A percentile compares a stretch with the other conserved stretches of the same genome.
Conservation (phyloP, 1,284 basidiomycete genomes). For the Rhodotorula mucilaginosa region DNA sequence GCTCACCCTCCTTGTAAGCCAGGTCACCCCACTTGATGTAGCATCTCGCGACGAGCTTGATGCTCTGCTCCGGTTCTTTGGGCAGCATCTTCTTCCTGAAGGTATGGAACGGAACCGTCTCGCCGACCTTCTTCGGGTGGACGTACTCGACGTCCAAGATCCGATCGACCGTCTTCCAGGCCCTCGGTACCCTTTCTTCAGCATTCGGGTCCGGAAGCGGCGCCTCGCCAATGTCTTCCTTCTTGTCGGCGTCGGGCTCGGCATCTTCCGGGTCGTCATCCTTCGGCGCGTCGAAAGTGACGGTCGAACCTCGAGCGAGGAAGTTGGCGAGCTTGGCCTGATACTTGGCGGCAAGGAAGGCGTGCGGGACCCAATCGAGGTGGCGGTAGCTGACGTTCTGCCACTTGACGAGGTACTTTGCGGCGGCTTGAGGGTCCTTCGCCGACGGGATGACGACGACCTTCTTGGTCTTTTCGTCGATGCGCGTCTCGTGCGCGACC, state of each 20-base stretch:
- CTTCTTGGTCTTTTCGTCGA: conserved; percentile 54
- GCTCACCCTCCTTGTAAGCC: conserved; percentile 32
- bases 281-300: conserved; percentile 47
- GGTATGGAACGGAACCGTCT: neutral
- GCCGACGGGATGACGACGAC: conserved; percentile 56
- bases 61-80: conserved; percentile 34
- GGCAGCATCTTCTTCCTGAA: conserved; percentile 9
- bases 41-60: conserved; percentile 29
- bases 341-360: conserved; percentile 72
- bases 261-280: conserved; percentile 33
- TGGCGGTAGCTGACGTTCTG: conserved; percentile 35
- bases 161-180: conserved; percentile 42
- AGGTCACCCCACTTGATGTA: conserved; percentile 44
- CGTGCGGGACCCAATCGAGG: conserved; percentile 79
- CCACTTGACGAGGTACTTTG: conserved; percentile 35
- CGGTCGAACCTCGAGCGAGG: conserved; percentile 64
- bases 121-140: conserved; percentile 2
- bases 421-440: conserved; percentile 68
- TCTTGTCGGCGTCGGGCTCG: conserved; percentile 15
- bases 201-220: conserved; percentile 40
- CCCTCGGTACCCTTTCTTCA: conserved; percentile 31
- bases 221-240: conserved; percentile 24
- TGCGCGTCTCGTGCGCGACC: conserved; percentile 52
- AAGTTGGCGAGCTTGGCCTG: conserved; percentile 70
- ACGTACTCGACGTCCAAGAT: conserved; percentile 38